Conservation (phyloP, 2,329 filamentous ascomycete species). For the Cadophora malorum region DNA sequence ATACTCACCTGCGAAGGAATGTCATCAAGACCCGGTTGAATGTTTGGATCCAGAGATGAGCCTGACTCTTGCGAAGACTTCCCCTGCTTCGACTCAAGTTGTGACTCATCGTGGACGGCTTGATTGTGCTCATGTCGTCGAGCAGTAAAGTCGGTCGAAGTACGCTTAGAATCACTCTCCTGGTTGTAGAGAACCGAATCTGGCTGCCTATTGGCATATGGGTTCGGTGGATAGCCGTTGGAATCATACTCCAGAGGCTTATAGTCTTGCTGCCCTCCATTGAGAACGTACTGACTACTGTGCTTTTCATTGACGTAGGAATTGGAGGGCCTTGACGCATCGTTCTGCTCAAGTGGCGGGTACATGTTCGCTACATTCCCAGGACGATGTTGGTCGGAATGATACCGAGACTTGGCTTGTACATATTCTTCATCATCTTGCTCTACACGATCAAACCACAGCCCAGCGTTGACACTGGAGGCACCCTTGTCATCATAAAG, state of each 20-base stretch:
- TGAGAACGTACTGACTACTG: background rate
- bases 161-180: no score
- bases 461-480: background rate
- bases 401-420: background rate
- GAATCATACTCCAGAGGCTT: background rate
- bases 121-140: background rate
- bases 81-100: background rate
- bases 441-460: conserved; percentile 8
- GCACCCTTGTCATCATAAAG: background rate
- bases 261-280: background rate
- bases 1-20: conserved; percentile 6
- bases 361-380: background rate
- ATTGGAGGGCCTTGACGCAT: background rate
- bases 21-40: conserved; percentile 1
- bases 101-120: background rate
- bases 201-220: background rate
- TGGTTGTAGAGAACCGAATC: background rate
- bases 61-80: background rate
- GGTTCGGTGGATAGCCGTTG: background rate
- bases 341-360: background rate
- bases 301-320: background rate
- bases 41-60: background rate
- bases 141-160: background rate
- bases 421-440: background rate
- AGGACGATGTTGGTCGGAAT: background rate